Conservation (phyloP, 1,284 basidiomycete genomes). For the Trichosporon coremiiforme region DNA sequence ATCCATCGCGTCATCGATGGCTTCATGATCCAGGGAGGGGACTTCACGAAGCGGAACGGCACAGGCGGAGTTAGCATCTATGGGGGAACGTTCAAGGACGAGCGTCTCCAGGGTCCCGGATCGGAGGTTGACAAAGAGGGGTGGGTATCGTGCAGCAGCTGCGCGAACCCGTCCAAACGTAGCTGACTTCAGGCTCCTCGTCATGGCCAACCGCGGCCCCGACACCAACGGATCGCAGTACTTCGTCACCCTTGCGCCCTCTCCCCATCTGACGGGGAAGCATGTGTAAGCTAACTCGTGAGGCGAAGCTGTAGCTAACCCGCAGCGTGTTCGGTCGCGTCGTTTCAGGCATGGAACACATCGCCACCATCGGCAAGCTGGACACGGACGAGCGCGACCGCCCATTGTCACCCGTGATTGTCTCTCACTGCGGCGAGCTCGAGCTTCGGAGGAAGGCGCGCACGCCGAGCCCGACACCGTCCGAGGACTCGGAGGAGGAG, state of each 20-base stretch:
- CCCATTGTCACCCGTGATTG: conserved; percentile 70
- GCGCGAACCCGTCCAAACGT: no score
- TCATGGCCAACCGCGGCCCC: conserved; percentile 67
- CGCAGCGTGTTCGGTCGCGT: conserved; percentile 58
- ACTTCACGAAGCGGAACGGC: conserved; percentile 62
- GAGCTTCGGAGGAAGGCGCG: conserved; percentile 63
- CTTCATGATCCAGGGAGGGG: conserved; percentile 86
- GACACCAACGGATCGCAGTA: conserved; percentile 64
- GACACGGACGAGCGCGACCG: conserved; percentile 59
- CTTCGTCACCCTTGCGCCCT: conserved; percentile 51
- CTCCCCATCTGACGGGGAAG: conserved; percentile 58
- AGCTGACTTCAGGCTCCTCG: conserved; percentile 54
- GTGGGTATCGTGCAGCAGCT: conserved; percentile 34
- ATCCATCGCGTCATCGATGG: conserved; percentile 77
- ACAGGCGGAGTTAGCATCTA: conserved; percentile 60
- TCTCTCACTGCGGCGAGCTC: conserved; percentile 81
- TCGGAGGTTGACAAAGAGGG: conserved; percentile 54
- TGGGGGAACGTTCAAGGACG: conserved; percentile 54
- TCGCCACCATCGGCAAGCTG: conserved; percentile 57
- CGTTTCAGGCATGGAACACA: conserved; percentile 57
- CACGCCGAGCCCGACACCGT: conserved; percentile 22
- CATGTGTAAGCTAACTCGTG: conserved; percentile 55
- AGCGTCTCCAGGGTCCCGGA: conserved; percentile 48
- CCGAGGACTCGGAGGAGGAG: conserved; percentile 23
- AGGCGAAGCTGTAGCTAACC: background rate